Conservation (phyloP, 2,329 filamentous ascomycete genomes). For the Alternaria brassicicola region DNA sequence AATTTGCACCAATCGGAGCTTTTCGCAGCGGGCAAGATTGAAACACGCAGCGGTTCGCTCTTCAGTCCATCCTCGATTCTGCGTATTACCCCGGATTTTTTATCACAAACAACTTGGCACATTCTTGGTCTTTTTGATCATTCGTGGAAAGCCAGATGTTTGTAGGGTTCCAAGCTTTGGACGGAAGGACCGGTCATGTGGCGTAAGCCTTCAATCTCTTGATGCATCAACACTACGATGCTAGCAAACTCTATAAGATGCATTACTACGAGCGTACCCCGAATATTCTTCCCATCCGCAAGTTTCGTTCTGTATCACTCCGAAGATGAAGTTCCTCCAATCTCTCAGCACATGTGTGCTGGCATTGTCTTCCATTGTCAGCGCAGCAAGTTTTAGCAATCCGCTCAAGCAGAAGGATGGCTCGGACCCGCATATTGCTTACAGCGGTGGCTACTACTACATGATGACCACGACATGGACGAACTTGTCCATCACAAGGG, state of each 20-base stretch:
- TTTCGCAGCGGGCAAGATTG: neutral
- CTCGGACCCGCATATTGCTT: constrained; percentile 61
- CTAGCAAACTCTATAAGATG: neutral
- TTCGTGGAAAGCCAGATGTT: constrained; percentile 2
- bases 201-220: neutral
- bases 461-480: constrained; percentile 63
- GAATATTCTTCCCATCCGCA: neutral
- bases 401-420: constrained; percentile 59
- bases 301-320: neutral
- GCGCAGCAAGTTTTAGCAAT: constrained; percentile 56
- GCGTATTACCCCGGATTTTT: neutral
- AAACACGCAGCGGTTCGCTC: neutral
- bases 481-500: constrained; percentile 61
- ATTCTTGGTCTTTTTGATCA: neutral
- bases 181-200: neutral
- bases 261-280: neutral
- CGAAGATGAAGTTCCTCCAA: constrained; percentile 24
- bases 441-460: constrained; percentile 62
- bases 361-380: constrained; percentile 28
- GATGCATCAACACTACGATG: neutral
- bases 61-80: neutral
- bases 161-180: neutral
- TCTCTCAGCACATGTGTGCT: constrained; percentile 19
- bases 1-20: constrained; percentile 21
- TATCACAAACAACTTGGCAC: neutral